phyloP scores from a whole-genome alignment of 2,329 filamentous ascomycete species.

The Penicillium palitans region DNA sequence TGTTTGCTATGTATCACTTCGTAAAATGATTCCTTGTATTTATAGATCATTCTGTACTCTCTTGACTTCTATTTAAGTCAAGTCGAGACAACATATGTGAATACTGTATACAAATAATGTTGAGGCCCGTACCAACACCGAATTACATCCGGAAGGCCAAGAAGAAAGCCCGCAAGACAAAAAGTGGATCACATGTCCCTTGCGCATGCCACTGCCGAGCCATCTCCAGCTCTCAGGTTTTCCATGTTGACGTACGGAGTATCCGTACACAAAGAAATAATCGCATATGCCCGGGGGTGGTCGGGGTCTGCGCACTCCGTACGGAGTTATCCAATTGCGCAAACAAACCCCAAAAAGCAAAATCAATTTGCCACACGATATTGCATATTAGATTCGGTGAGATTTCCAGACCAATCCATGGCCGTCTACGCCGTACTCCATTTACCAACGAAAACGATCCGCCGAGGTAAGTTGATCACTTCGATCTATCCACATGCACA shows the following conservation, averaged over 20 bases:
- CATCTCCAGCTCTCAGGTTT: background rate
- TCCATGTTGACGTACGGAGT: background rate
- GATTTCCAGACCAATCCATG: background rate
- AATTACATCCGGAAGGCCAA: background rate
- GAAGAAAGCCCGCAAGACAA: background rate
- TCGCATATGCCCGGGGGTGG: background rate
- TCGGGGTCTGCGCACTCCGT: background rate
- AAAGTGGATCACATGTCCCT: slow-evolving; percentile 8
- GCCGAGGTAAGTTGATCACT: slow-evolving; percentile 23
- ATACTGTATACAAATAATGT: background rate
- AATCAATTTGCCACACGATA: slow-evolving; percentile 14
- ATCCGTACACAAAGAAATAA: background rate
- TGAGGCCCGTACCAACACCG: background rate
- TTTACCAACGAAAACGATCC: slow-evolving; percentile 23
- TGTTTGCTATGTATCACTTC: background rate
- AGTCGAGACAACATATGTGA: background rate
- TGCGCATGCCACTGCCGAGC: slow-evolving; percentile 2
- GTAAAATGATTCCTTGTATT: background rate
- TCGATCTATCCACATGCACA: slow-evolving; percentile 9
- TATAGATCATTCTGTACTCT: background rate
- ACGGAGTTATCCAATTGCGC: background rate
- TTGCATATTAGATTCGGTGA: background rate
- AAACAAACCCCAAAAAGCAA: background rate
- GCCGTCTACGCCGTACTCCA: background rate
- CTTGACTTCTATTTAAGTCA: background rate